Percentiles rank a stretch among this genome's conserved stretches.
phyloP scores from a whole-genome alignment of 129 eudicot genomes.

The Dittrichia graveolens region DNA sequence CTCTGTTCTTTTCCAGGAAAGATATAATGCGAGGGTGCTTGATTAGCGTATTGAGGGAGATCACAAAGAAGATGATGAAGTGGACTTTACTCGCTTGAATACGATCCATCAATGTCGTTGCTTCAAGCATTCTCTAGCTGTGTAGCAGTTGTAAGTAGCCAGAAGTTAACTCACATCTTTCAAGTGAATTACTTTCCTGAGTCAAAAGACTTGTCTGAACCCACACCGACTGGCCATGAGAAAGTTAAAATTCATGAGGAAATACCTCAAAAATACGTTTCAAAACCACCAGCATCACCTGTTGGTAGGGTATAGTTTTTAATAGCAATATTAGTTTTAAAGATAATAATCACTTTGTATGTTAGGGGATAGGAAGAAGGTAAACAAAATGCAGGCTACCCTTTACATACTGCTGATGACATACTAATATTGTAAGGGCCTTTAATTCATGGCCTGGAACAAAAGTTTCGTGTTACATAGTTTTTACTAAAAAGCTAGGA shows the following conservation, averaged over 20 bases:
- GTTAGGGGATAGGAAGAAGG: conserved; percentile 13
- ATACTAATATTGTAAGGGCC: conserved; percentile 24
- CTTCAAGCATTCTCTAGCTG: conserved; percentile 73
- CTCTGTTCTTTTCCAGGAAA: too few relatives aligned
- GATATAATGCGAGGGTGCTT: too few relatives aligned
- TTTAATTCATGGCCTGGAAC: conserved; percentile 11
- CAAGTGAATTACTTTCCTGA: conserved; percentile 37
- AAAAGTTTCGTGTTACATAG: conserved; percentile 18
- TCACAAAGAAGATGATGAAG: too few relatives aligned
- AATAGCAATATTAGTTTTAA: conserved; percentile 20
- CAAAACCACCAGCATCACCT: conserved; percentile 79
- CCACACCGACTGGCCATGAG: conserved; percentile 2
- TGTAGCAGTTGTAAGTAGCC: conserved; percentile 60
- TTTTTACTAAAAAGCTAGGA: conserved; percentile 23
- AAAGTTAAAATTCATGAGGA: conserved; percentile 32
- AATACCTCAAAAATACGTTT: conserved; percentile 13
- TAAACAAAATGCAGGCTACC: neutral
- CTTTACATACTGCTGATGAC: conserved; percentile 13
- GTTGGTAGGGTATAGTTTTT: conserved; percentile 72
- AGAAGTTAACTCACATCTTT: conserved; percentile 45
- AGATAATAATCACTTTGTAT: conserved; percentile 9
- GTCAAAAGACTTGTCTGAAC: conserved; percentile 20
- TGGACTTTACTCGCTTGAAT: conserved; percentile 62
- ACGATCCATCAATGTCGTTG: conserved; percentile 57
- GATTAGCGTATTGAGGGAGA: too few relatives aligned